Evolutionary conservation across 331 rosid genomes (phyloP), one percentile per base, ranked within the genome.

Genomic region (Spiraea crenata): DNA sequence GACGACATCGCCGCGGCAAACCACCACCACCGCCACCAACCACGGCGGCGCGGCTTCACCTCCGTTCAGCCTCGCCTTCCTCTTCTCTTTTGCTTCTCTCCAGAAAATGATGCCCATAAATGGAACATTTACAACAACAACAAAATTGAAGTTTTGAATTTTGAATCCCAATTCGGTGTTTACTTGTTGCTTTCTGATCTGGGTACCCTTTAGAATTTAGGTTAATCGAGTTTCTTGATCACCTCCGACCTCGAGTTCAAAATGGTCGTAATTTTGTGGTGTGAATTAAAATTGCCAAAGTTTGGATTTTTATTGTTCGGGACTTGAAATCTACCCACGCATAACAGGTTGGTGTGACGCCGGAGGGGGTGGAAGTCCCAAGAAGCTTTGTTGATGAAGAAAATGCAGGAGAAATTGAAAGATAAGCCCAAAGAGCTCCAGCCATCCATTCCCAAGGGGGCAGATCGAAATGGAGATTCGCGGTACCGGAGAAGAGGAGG

Each of bases 391-490:
- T 93, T 14, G 99, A 93, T 63, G 89, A 85, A 70, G 90, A 89
- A 79, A 87, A n/a, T 91, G 96, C 95, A 91, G 80, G 85, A 84
- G 73, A 89, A 82, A 73, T 51, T 89, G 71, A 90, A 80, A 55
- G 82, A 84, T 69, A 89, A 91, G 92, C 91, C 97, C 4, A 65
- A 80, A 72, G 84, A 87, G 41, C 52, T 77, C 72, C 85, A 80
- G 15, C 96, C 98, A 25, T 74, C 82, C 52, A 67, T 78, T 70
- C 99, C 89, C 60, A 72, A 67, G 65, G 98, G 96, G 6, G 91
- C 97, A 52, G 99, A 93, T 82, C 88, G 80, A 93, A 93, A 81
- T 93, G 97, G 99, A 67, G 97, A 68, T 93, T n/a, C n/a, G n/a
- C n/a, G n/a, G n/a, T n/a, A n/a, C n/a, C n/a, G n/a, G n/a, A n/a